Conservation (phyloP, 192 early-diverging fungal species). For the Mortierella claussenii region DNA sequence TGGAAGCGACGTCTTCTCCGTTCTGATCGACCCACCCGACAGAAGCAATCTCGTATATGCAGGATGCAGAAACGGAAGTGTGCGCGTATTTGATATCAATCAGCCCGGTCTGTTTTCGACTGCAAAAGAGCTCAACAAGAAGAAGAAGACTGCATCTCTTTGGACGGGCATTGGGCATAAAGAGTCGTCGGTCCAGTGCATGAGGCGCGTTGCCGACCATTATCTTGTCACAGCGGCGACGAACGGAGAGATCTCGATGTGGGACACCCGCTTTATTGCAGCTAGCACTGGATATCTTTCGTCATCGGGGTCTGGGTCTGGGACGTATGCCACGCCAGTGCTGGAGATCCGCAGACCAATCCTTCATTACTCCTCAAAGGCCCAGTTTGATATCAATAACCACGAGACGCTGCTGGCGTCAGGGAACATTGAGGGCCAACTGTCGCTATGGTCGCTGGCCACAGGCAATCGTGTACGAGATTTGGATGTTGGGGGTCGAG, state of each 20-base stretch:
- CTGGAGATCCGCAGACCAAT: conserved; percentile 18
- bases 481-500: conserved; percentile 11
- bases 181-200: conserved; percentile 25
- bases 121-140: not conserved
- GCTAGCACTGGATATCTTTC: not conserved
- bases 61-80: conserved; percentile 43
- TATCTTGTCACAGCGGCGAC: conserved; percentile 43
- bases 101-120: conserved; percentile 6
- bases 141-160: not conserved
- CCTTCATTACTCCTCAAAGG: conserved; percentile 15
- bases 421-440: conserved; percentile 9
- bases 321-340: conserved; percentile 17
- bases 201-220: conserved; percentile 25
- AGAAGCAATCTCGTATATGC: conserved; percentile 27
- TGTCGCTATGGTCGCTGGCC: conserved; percentile 42
- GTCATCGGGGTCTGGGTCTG: not conserved
- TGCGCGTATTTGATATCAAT: conserved; percentile 27
- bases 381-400: conserved; percentile 21
- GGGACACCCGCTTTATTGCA: conserved; percentile 42
- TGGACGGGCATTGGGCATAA: conserved; percentile 38
- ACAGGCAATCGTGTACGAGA: conserved; percentile 29
- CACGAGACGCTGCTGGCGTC: conserved; percentile 30
- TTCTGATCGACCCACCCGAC: conserved; percentile 15
- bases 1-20: conserved; percentile 47
- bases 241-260: conserved; percentile 43